Base-by-base conservation (phyloP, 208 protist species). In the Crithidia acanthocephali region DNA sequence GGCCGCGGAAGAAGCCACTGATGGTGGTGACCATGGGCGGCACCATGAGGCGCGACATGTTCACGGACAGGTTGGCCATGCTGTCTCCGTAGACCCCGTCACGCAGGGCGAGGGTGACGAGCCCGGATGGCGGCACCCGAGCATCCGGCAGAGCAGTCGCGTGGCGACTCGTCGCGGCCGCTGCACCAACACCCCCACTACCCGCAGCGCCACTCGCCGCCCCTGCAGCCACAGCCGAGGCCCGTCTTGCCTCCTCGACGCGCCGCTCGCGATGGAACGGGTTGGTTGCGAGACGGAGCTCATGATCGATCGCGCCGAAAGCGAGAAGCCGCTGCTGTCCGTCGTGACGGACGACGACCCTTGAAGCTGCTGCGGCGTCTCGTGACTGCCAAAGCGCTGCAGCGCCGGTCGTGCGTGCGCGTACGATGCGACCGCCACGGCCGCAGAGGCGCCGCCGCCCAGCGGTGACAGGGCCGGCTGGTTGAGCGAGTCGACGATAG, bases 241-340 rank as follows among this genome's bases (percentile, higher is more conserved):
- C 37, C 37, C 37, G 37, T 13, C 6, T 42, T 6, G 37, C 37
- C 13, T 42, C 37, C 37, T 42, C 9, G 8, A 18, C 15, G 25
- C 28, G 61, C 32, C 8, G 25, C 20, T 28, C 42, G n/a, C 30
- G 1, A 9, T 30, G 16, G 11, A 56, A 30, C 2, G 47, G 32
- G 32, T 66, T 20, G 61, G 30, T 47, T 56, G 61, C 5, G 61
- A 66, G 20, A 44, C 61, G 11, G 45, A 42, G 30, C 30, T 56
- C 61, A 56, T 53, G 20, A 56, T 30, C 0, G 61, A 66, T 0
- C n/a, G 61, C 10, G 47, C 10, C 6, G 61, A 53, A 0, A 42
- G 16, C n/a, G 30, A 66, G 32, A 66, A 56, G 13, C 16, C 47
- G 47, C 61, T 66, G 45, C 61, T 44, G 45, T 66, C 18, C 5